These are phyloP conservation scores for Thelephora terrestris DNA, from an alignment of 1,284 basidiomycete species.

Conservation along the genomic window DNA sequence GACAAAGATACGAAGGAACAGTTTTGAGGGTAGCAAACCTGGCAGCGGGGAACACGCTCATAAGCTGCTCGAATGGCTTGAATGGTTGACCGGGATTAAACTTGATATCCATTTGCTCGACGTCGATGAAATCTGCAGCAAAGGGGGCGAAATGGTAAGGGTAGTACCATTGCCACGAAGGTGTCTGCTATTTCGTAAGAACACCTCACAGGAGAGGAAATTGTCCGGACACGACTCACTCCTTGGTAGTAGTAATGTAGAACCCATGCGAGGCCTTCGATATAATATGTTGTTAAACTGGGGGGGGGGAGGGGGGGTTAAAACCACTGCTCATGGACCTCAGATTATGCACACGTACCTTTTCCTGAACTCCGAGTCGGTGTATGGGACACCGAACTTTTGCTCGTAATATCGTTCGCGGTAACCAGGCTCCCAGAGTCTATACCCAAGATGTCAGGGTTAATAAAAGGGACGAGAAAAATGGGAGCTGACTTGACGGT, in stretches of 20 bases:
- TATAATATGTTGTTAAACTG: constrained; percentile 77
- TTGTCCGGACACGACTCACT: constrained; percentile 33
- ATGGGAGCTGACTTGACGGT: constrained; percentile 67
- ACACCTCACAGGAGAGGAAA: not conserved
- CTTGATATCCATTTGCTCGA: constrained; percentile 71
- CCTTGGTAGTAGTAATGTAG: constrained; percentile 98
- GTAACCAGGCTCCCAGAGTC: constrained; percentile 93
- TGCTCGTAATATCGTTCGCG: constrained; percentile 90
- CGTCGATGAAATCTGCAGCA: constrained; percentile 86
- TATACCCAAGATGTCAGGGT: constrained; percentile 21
- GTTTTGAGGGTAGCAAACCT: constrained; percentile 37
- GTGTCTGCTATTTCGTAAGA: constrained; percentile 43
- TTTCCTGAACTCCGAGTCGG: constrained; percentile 67
- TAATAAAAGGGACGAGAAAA: constrained; percentile 3
- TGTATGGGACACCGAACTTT: constrained; percentile 80
- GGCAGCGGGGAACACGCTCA: constrained; percentile 96
- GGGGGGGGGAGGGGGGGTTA: too few relatives aligned
- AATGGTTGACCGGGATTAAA: constrained; percentile 83
- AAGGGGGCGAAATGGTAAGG: constrained; percentile 99
- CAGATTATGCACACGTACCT: constrained; percentile 37
- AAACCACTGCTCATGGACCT: constrained; percentile 1
- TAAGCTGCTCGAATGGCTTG: constrained; percentile 95
- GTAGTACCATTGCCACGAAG: constrained; percentile 99
- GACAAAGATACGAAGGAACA: not conserved
- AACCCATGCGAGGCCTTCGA: constrained; percentile 96